These are phyloP conservation scores for Pholiota adiposa DNA, from an alignment of 1,284 basidiomycete genomes.

Conservation along the genomic window DNA sequence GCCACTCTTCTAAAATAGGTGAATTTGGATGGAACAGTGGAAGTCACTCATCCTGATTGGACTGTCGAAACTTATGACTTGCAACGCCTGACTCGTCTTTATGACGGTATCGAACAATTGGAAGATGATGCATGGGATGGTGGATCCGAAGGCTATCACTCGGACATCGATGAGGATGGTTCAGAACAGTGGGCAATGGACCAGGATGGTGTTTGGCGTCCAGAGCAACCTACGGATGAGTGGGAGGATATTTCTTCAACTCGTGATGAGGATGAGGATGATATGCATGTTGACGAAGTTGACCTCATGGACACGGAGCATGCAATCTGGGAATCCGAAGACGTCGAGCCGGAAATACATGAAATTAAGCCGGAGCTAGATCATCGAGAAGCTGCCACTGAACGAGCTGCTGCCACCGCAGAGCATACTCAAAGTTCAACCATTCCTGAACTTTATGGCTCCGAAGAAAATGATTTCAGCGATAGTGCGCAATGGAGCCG, in stretches of 20 bases:
- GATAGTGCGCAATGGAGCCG: conserved; percentile 63
- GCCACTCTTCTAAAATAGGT: conserved; percentile 47
- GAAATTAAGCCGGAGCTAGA: background rate
- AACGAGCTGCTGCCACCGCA: background rate
- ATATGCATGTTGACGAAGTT: conserved; percentile 31
- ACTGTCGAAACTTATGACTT: conserved; percentile 55
- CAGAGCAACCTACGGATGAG: conserved; percentile 33
- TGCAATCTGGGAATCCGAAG: conserved; percentile 18
- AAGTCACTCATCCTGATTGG: conserved; percentile 66
- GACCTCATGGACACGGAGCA: conserved; percentile 33
- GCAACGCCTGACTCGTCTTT: conserved; percentile 69
- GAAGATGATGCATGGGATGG: conserved; percentile 69
- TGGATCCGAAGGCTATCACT: conserved; percentile 50
- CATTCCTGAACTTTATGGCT: background rate
- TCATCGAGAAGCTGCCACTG: background rate
- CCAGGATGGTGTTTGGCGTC: conserved; percentile 52
- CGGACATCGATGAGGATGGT: conserved; percentile 43
- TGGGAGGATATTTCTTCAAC: conserved; percentile 42
- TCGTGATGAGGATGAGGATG: conserved; percentile 25
- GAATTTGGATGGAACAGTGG: conserved; percentile 68
- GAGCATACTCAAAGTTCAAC: background rate
- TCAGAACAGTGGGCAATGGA: conserved; percentile 60
- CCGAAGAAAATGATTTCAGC: conserved; percentile 1
- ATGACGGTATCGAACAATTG: conserved; percentile 78
- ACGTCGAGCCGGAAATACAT: background rate